phyloP scores from a whole-genome alignment of 371 early-diverging fungal genomes.

The Mucor piriformis region DNA sequence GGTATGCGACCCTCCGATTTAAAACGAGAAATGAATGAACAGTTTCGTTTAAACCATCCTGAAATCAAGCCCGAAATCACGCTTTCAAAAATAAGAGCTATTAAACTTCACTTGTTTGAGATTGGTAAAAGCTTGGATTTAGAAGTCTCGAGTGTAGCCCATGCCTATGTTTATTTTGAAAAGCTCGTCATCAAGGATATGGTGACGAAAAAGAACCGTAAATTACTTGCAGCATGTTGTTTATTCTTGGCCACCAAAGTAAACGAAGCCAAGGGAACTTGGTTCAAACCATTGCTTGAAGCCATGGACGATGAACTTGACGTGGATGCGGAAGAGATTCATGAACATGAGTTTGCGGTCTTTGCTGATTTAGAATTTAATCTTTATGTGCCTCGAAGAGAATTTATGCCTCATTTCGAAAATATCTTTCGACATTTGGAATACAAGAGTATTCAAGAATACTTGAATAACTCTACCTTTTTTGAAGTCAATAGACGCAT shows the following conservation, averaged over 20 bases:
- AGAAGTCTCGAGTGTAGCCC: slow-evolving; percentile 90
- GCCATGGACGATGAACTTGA: slow-evolving; percentile 61
- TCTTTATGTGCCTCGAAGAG: slow-evolving; percentile 76
- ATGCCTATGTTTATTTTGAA: slow-evolving; percentile 91
- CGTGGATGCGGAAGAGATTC: slow-evolving; percentile 77
- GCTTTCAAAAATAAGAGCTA: slow-evolving; percentile 75
- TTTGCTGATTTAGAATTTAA: slow-evolving; percentile 86
- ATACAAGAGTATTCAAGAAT: slow-evolving; percentile 55
- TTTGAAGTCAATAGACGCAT: slow-evolving; percentile 27
- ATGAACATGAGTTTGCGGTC: slow-evolving; percentile 82
- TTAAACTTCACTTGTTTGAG: slow-evolving; percentile 69
- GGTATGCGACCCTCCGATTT: slow-evolving; percentile 54
- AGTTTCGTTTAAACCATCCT: slow-evolving; percentile 74
- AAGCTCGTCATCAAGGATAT: slow-evolving; percentile 82
- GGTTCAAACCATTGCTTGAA: slow-evolving; percentile 41
- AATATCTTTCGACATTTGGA: slow-evolving; percentile 62
- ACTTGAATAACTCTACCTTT: slow-evolving; percentile 54
- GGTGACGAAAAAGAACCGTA: slow-evolving; percentile 79
- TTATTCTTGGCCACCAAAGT: slow-evolving; percentile 80
- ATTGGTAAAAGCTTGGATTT: slow-evolving; percentile 59
- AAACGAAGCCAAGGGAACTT: slow-evolving; percentile 81
- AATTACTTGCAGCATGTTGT: slow-evolving; percentile 82
- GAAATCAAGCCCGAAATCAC: slow-evolving; percentile 74
- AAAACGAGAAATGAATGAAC: slow-evolving; percentile 75
- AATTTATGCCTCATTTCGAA: slow-evolving; percentile 88